phyloP scores from a whole-genome alignment of 2,329 filamentous ascomycete genomes.

The Pseudogymnoascus sp. region DNA sequence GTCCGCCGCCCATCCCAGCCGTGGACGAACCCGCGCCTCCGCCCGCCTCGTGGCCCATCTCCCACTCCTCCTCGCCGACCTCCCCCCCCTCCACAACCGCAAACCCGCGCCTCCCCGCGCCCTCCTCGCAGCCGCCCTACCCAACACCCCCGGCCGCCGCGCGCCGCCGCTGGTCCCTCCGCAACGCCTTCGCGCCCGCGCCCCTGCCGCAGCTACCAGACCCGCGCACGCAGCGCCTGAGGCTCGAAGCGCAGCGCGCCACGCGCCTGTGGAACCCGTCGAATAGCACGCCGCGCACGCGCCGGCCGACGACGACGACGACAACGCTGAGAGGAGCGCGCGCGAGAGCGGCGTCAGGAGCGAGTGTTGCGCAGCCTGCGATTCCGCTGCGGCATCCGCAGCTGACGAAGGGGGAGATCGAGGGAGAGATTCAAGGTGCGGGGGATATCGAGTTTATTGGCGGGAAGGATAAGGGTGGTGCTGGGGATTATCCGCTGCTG shows the following conservation, averaged over 20 bases:
- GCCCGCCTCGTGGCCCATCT: background rate
- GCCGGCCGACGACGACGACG: conserved; percentile 37
- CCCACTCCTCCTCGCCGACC: background rate
- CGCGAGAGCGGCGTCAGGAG: conserved; percentile 24
- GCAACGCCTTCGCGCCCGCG: conserved; percentile 25
- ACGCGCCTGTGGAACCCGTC: conserved; percentile 52
- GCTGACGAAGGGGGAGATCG: conserved; percentile 21
- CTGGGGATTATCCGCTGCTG: conserved; percentile 48
- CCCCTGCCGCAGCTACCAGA: conserved; percentile 19
- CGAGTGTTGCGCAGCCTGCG: conserved; percentile 12
- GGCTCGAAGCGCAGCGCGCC: conserved; percentile 20
- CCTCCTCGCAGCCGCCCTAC: conserved; percentile 25
- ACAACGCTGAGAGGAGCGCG: conserved; percentile 27
- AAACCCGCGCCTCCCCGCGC: conserved; percentile 24
- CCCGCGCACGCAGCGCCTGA: conserved; percentile 22
- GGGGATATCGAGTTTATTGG: conserved; percentile 5
- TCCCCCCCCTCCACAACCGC: conserved; percentile 15
- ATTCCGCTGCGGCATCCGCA: conserved; percentile 26
- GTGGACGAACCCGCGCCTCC: background rate
- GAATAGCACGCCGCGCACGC: conserved; percentile 51
- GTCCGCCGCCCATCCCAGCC: background rate
- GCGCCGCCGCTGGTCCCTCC: conserved; percentile 25
- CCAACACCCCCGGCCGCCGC: conserved; percentile 19
- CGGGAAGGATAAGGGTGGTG: conserved; percentile 24
- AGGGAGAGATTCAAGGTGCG: conserved; percentile 16